These are phyloP conservation scores for Schizochytrium sp. DNA, from an alignment of 108 stramenopile genomes.

Conservation along the genomic window DNA sequence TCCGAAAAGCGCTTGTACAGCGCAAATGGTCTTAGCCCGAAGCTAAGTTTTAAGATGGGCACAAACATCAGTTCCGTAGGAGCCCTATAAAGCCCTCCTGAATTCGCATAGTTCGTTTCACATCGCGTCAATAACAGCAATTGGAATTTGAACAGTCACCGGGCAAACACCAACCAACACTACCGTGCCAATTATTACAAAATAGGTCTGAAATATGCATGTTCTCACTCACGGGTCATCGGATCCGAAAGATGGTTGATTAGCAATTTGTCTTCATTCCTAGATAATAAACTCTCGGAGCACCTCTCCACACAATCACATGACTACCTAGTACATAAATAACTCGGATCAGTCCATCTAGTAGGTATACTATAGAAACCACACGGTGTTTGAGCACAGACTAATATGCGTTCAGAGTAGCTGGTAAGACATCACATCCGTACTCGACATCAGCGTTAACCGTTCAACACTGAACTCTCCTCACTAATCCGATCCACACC, in stretches of 20 bases:
- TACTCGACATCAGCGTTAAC: background rate
- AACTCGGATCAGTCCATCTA: slow-evolving; percentile 52
- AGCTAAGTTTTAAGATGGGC: no score
- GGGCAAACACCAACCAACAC: background rate
- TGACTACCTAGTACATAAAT: background rate
- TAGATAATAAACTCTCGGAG: no score
- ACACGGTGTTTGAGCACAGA: slow-evolving; percentile 47
- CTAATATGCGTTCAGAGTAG: slow-evolving; percentile 45
- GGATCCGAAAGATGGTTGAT: slow-evolving; percentile 52
- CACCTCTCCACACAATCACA: background rate
- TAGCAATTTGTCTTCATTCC: slow-evolving; percentile 19
- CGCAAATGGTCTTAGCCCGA: background rate
- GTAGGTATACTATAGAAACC: slow-evolving; percentile 30
- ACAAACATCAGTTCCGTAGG: background rate
- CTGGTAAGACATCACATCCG: slow-evolving; percentile 56
- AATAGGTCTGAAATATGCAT: background rate
- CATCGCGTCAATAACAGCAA: slow-evolving; percentile 49
- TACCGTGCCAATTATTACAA: background rate
- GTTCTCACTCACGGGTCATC: slow-evolving; percentile 4
- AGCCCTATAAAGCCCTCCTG: background rate
- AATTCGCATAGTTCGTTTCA: slow-evolving; percentile 42
- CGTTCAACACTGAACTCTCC: background rate
- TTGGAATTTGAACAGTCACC: slow-evolving; percentile 48
- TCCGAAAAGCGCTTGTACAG: background rate
- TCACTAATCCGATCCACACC: background rate